Evolutionary conservation across 2,329 filamentous ascomycete species (phyloP), one percentile per base, ranked within the genome.

Genomic region (Stemphylium vesicarium): DNA sequence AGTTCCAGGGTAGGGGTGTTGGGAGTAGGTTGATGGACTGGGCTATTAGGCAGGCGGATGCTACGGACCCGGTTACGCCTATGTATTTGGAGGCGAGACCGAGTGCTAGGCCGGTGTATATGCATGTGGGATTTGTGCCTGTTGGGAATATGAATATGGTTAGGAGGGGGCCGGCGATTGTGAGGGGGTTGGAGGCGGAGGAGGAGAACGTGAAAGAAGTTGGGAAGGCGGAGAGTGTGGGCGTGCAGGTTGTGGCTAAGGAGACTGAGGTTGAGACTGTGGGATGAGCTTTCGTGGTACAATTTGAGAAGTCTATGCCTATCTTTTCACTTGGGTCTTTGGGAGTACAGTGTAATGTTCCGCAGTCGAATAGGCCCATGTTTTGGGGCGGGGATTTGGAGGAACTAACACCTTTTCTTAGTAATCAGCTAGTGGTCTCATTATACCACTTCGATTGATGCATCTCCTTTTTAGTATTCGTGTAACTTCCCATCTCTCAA

Each of bases 21-120:
- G 72, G 61, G 24, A 70, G 53, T 36, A 60, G 49, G 37, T 43
- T 75, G 54, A 26, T 75, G 54, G 35, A 60, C 16, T 75, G 71
- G 70, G 71, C 63, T 20, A 66, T 72, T 43, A 37, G 63, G n/a
- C 56, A 65, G 63, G 71, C 72, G 13, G 72, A 75, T 66, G 45
- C n/a, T 0, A 52, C 46, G 16, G 53, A 39, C 0, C 66, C 69
- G 20, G 12, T 48, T n/a, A 70, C 62, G 44, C 62, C 68, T 0
- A 47, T 72, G 61, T 75, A 67, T 65, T 12, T 75, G 29, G 70
- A 74, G 65, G 62, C 54, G 41, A 53, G 53, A 26, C 61, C 62
- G 1, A 61, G 56, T 32, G 70, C 64, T 8, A 62, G 63, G 39
- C 57, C 53, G 1, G 63, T 74, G n/a, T 75, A 74, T 52, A 56